These are phyloP conservation scores for Aureobasidium sp. DNA, from an alignment of 2,329 filamentous ascomycete genomes.

Conservation along the genomic window DNA sequence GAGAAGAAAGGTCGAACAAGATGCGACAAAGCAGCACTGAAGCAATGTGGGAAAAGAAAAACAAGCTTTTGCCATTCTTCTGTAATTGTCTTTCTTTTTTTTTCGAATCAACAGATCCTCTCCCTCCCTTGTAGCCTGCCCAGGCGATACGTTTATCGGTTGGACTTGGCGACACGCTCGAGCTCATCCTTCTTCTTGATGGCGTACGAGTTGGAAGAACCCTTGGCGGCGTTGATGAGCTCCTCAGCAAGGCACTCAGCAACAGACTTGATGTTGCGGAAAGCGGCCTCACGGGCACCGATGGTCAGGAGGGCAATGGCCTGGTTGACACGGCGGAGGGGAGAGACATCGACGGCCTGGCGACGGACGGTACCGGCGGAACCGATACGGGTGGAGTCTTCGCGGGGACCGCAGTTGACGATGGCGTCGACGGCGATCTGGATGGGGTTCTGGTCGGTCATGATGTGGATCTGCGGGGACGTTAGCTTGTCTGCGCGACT, in stretches of 20 bases:
- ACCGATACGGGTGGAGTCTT: constrained; percentile 99
- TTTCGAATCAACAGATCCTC: constrained; percentile 5
- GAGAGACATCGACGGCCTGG: constrained; percentile 99
- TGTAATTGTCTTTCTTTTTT: neutral
- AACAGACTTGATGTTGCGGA: constrained; percentile 99
- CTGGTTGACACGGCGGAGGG: constrained; percentile 99
- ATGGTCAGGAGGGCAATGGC: constrained; percentile 98
- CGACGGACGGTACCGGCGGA: constrained; percentile 99
- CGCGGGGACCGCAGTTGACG: constrained; percentile 99
- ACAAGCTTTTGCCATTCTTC: constrained; percentile 2
- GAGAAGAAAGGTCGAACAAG: neutral
- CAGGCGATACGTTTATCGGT: constrained; percentile 69
- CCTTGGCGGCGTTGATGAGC: constrained; percentile 99
- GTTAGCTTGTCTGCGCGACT: neutral
- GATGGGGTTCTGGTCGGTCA: constrained; percentile 99
- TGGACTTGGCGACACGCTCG: constrained; percentile 99
- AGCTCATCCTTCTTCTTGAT: constrained; percentile 99
- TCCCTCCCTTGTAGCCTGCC: neutral
- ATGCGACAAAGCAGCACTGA: neutral
- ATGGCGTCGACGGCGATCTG: constrained; percentile 99
- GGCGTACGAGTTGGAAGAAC: constrained; percentile 99
- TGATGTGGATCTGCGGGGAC: constrained; percentile 81
- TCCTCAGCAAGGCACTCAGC: constrained; percentile 99
- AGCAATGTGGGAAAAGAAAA: neutral
- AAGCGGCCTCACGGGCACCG: constrained; percentile 94